phyloP scores from a whole-genome alignment of 345 rosid species.

The Mallotus nudiflorus region DNA sequence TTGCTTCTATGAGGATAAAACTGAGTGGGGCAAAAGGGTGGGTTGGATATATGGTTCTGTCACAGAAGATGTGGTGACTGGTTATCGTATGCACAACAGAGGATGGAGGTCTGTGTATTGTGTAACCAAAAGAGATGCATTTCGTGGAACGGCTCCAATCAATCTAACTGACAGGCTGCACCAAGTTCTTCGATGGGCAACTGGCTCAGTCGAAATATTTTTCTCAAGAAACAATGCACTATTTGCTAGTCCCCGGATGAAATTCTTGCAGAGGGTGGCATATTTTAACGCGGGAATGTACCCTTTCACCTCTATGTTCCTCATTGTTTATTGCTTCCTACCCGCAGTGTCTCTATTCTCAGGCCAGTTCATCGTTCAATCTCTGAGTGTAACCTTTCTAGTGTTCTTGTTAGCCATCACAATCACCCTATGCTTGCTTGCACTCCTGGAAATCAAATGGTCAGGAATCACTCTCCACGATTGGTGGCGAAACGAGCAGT shows the following conservation, averaged over 20 bases:
- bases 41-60: constrained; percentile 90
- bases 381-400: constrained; percentile 52
- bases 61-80: constrained; percentile 81
- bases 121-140: constrained; percentile 75
- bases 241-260: constrained; percentile 58
- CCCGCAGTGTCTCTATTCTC: constrained; percentile 71
- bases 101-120: constrained; percentile 88
- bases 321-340: constrained; percentile 67
- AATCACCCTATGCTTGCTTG: constrained; percentile 56
- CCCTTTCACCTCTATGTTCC: constrained; percentile 78
- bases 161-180: constrained; percentile 76
- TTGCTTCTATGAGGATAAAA: constrained; percentile 78
- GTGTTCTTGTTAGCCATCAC: constrained; percentile 59
- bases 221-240: constrained; percentile 76
- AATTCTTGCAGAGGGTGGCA: constrained; percentile 66
- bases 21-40: constrained; percentile 78
- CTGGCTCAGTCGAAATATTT: constrained; percentile 80
- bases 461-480: constrained; percentile 78
- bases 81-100: constrained; percentile 75
- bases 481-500: constrained; percentile 88
- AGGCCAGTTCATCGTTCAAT: constrained; percentile 71
- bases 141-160: constrained; percentile 76
- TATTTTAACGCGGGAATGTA: constrained; percentile 78
- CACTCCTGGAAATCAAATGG: constrained; percentile 76
- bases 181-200: constrained; percentile 88